These are phyloP conservation scores for Aspergillus cavernicola DNA, from an alignment of 495 filamentous ascomycete genomes.

Conservation along the genomic window DNA sequence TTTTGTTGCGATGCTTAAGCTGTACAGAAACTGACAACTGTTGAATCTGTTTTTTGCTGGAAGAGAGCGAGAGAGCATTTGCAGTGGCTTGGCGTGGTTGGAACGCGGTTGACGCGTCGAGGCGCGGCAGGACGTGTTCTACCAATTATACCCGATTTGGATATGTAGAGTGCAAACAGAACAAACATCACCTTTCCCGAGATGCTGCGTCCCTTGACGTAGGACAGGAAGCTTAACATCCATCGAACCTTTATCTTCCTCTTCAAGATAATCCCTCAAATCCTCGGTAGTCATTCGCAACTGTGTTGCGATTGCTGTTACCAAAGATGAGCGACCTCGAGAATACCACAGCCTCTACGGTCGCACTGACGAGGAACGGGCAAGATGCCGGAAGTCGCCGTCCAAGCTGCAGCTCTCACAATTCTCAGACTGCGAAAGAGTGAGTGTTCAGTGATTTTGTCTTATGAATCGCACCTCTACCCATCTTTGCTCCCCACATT, in stretches of 20 bases:
- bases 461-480: too few species aligned
- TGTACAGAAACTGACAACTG: constrained; percentile 10
- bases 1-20: too few species aligned
- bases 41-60: constrained; percentile 16
- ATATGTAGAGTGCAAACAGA: constrained; percentile 16
- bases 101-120: constrained; percentile 24
- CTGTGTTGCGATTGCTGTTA: not conserved
- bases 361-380: constrained; percentile 12
- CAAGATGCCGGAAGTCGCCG: constrained; percentile 24
- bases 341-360: not conserved
- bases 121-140: constrained; percentile 25
- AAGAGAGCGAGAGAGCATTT: too few species aligned
- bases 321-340: constrained; percentile 10
- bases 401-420: constrained; percentile 60
- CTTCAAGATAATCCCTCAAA: not conserved
- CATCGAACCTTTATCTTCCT: not conserved
- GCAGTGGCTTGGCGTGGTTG: constrained; percentile 19
- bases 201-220: too few species aligned
- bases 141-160: constrained; percentile 35
- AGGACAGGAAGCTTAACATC: too few species aligned
- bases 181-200: too few species aligned
- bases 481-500: not conserved
- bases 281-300: not conserved
- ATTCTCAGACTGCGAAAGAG: constrained; percentile 87
- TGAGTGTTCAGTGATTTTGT: constrained; percentile 43